Conservation (phyloP, 805 yeast genomes). For the Candida chilensis region DNA sequence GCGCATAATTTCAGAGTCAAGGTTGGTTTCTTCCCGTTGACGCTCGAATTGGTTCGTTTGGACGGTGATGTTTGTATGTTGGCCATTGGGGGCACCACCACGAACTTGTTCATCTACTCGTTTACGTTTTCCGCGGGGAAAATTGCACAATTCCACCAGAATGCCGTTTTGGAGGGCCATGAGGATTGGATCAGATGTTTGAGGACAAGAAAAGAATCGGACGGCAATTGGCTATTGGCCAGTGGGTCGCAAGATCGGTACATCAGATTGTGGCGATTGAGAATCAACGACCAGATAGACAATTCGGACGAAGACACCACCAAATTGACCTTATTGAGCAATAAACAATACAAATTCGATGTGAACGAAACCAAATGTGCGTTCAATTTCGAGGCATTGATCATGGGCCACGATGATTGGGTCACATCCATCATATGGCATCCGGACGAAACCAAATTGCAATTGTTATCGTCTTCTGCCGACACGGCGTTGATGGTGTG, state of each 20-base stretch:
- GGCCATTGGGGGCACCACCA: constrained; percentile 68
- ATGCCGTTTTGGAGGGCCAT: constrained; percentile 72
- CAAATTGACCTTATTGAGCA: constrained; percentile 49
- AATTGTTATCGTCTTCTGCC: constrained; percentile 77
- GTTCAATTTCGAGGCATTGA: constrained; percentile 80
- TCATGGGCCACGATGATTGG: constrained; percentile 99
- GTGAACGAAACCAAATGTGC: constrained; percentile 33
- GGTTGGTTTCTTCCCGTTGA: constrained; percentile 40
- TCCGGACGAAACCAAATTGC: constrained; percentile 35
- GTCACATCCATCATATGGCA: constrained; percentile 81
- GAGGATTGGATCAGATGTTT: constrained; percentile 93
- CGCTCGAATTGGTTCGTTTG: constrained; percentile 16
- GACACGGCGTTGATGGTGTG: constrained; percentile 92
- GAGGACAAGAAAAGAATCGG: constrained; percentile 41
- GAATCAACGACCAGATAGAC: constrained; percentile 45
- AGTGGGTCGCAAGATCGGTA: constrained; percentile 91
- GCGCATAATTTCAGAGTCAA: constrained; percentile 22
- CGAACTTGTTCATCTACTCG: constrained; percentile 44
- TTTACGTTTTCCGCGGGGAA: constrained; percentile 14
- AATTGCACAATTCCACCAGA: constrained; percentile 16
- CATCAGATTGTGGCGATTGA: constrained; percentile 81
- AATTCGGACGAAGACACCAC: constrained; percentile 44
- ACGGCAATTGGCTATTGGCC: constrained; percentile 60
- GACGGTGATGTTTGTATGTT: constrained; percentile 28
- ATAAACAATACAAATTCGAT: constrained; percentile 61